A percentile compares a stretch with the other conserved stretches of the same genome.
phyloP scores from a whole-genome alignment of 2,329 filamentous ascomycete genomes.

The Biscogniauxia mediterranea region DNA sequence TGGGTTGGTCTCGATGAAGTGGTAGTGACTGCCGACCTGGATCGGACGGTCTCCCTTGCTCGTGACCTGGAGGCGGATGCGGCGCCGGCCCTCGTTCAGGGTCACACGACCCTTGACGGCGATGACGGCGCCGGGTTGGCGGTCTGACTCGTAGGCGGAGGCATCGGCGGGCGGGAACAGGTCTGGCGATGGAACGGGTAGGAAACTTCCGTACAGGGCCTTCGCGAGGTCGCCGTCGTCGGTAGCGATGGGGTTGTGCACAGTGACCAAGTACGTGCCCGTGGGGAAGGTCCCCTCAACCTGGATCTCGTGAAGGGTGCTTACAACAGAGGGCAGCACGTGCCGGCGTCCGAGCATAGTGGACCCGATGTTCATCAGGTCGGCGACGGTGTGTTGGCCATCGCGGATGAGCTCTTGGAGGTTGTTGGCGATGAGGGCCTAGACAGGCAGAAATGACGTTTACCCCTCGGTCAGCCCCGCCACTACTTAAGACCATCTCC shows the following conservation, averaged over 20 bases:
- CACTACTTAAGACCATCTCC: background rate
- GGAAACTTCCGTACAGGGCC: constrained; percentile 87
- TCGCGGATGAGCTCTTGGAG: constrained; percentile 96
- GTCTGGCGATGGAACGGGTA: constrained; percentile 70
- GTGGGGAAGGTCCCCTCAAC: constrained; percentile 91
- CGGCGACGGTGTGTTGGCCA: constrained; percentile 87
- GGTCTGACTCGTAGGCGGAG: constrained; percentile 63
- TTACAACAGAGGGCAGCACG: constrained; percentile 78
- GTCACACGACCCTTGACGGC: constrained; percentile 64
- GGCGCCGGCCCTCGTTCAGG: constrained; percentile 71
- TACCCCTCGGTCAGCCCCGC: constrained; percentile 3
- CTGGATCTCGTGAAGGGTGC: constrained; percentile 79
- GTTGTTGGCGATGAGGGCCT: constrained; percentile 82
- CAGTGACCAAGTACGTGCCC: constrained; percentile 91
- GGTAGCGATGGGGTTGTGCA: constrained; percentile 82
- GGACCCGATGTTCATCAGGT: constrained; percentile 88
- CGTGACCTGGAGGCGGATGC: constrained; percentile 73
- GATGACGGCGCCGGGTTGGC: constrained; percentile 78
- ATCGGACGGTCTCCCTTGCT: constrained; percentile 88
- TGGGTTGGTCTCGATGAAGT: constrained; percentile 94
- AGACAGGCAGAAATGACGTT: background rate
- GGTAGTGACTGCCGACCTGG: constrained; percentile 92
- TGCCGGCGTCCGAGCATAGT: constrained; percentile 93
- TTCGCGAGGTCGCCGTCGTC: constrained; percentile 85
- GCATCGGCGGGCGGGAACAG: constrained; percentile 66